Conservation (phyloP, 345 rosid genomes). For the Acer yangbiense region DNA sequence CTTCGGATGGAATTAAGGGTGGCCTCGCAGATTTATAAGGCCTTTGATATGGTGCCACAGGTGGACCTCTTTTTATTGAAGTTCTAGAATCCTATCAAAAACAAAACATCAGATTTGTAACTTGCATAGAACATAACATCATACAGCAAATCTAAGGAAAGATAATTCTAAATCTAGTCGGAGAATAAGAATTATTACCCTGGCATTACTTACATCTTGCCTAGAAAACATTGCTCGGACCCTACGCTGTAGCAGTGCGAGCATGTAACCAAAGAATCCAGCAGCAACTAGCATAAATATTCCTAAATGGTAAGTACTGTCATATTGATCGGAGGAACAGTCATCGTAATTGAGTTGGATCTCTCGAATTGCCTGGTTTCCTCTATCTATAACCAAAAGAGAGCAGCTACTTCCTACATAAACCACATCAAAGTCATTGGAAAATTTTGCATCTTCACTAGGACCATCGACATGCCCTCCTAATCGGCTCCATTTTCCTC, state of each 20-base stretch:
- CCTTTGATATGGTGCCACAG: constrained; percentile 64
- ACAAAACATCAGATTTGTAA: background rate
- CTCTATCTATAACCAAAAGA: constrained; percentile 82
- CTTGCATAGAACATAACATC: background rate
- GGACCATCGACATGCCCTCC: constrained; percentile 79
- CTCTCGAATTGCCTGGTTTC: constrained; percentile 85
- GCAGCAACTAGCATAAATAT: constrained; percentile 74
- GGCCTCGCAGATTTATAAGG: constrained; percentile 65
- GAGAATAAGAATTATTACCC: background rate
- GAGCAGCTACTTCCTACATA: constrained; percentile 81
- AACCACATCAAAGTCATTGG: constrained; percentile 80
- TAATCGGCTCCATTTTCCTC: constrained; percentile 72
- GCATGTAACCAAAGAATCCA: constrained; percentile 84
- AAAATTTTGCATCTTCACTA: constrained; percentile 81
- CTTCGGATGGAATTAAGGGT: constrained; percentile 68
- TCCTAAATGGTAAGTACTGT: constrained; percentile 67
- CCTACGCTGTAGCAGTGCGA: constrained; percentile 79
- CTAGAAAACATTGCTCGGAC: constrained; percentile 64
- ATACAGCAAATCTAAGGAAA: background rate
- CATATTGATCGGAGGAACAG: constrained; percentile 60
- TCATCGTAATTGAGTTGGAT: constrained; percentile 78
- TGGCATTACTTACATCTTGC: constrained; percentile 45
- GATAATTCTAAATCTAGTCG: background rate
- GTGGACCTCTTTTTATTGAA: constrained; percentile 40
- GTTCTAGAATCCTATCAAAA: constrained; percentile 47